Evolutionary conservation across 164 flowering plant genomes (phyloP), one percentile per base, ranked within the genome.

Genomic region (Euptelea pleiosperma): DNA sequence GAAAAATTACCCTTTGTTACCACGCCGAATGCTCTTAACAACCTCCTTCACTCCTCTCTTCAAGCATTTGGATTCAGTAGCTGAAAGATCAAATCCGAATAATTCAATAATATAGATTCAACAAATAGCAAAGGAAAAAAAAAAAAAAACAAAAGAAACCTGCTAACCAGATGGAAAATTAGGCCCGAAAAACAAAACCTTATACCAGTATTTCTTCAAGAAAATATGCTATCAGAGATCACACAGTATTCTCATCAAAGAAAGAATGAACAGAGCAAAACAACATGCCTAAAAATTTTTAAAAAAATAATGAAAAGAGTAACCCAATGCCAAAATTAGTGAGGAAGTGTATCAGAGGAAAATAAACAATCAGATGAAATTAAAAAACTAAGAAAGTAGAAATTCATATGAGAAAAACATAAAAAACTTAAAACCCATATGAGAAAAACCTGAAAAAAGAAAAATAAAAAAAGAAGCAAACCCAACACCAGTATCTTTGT

Each of bases 11-110:
- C 98, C 98, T 69, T 87, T 92, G 60, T 86, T 72, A 34, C 96
- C 96, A 25, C 87, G 82, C 1, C 96, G 64, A 31, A 89, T 89
- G 52, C 91, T 84, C 71, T 89, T 92, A 16, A 92, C 98, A 19
- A 92, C 98, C 75, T 87, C 98, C 76, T 92, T 92, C 21, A 89
- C 98, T 33, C 98, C 98, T 53, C 96, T 82, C 74, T 84, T 92
- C 78, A 89, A 74, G 69, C 98, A 89, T 63, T 92, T 92, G 34
- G 77, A 66, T 45, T 83, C 98, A 44, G 98, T 81, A 75, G 96
- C 98, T 92, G 67, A 9, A 65, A 63, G 22, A 48, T 11, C n/a
- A 56, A 24, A 28, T 6, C n/a, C n/a, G n/a, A 39, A 30, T 21
- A 47, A 0, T 28, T 15, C 24, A 36, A 62, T 8, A 51, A 51